Conservation (phyloP, 352 stramenopile species). For the Phytophthora ramorum region DNA sequence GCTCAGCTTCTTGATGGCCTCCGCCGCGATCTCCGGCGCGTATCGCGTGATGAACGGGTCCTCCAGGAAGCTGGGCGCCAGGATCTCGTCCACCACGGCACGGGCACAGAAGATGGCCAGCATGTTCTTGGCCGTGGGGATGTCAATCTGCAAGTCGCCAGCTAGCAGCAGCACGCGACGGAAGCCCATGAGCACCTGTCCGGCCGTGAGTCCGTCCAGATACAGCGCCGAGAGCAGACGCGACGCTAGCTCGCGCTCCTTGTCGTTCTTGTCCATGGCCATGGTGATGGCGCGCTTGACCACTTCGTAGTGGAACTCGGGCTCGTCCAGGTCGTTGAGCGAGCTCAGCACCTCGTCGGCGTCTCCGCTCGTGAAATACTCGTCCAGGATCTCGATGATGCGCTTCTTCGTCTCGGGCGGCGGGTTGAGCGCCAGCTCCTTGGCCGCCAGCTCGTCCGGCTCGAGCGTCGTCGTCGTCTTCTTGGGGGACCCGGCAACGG, state of each 20-base stretch:
- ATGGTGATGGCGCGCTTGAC: slow-evolving; percentile 96
- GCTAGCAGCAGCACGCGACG: slow-evolving; percentile 95
- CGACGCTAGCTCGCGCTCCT: slow-evolving; percentile 58
- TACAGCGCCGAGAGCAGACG: slow-evolving; percentile 94
- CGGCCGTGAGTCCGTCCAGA: slow-evolving; percentile 83
- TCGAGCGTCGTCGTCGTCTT: slow-evolving; percentile 61
- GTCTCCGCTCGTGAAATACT: slow-evolving; percentile 91
- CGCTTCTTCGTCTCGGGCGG: slow-evolving; percentile 91
- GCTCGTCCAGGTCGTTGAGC: slow-evolving; percentile 67
- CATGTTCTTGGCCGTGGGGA: slow-evolving; percentile 92
- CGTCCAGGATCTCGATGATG: slow-evolving; percentile 88
- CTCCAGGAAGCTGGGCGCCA: slow-evolving; percentile 97
- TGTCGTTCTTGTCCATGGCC: slow-evolving; percentile 89
- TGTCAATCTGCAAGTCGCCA: slow-evolving; percentile 97
- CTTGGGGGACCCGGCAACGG: slow-evolving; percentile 45
- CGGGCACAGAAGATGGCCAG: slow-evolving; percentile 97
- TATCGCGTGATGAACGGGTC: slow-evolving; percentile 95
- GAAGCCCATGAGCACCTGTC: slow-evolving; percentile 93
- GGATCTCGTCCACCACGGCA: slow-evolving; percentile 98
- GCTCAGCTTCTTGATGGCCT: slow-evolving; percentile 96
- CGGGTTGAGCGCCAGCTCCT: slow-evolving; percentile 79
- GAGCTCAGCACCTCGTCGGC: slow-evolving; percentile 90
- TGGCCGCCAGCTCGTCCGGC: slow-evolving; percentile 71
- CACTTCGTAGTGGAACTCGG: slow-evolving; percentile 91
- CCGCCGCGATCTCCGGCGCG: slow-evolving; percentile 94